A percentile compares a stretch with the other conserved stretches of the same genome.
phyloP scores from a whole-genome alignment of 768 basidiomycete species.

The Pleurotus salmoneostramineus region DNA sequence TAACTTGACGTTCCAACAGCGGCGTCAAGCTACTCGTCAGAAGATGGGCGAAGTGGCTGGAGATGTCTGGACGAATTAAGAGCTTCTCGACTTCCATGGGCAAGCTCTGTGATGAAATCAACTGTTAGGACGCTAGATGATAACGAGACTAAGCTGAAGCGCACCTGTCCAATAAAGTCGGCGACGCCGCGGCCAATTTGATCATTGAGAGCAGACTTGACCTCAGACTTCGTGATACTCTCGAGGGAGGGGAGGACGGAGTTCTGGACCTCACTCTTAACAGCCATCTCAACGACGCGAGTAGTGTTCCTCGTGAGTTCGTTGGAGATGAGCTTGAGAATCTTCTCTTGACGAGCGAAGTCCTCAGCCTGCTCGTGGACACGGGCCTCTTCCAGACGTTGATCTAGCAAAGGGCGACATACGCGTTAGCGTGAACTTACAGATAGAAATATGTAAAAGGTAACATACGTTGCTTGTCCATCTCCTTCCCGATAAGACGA shows the following conservation, averaged over 20 bases:
- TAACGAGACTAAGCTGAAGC: conserved; percentile 12
- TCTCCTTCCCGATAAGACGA: conserved; percentile 78
- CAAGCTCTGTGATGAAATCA: conserved; percentile 44
- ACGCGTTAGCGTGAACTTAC: background rate
- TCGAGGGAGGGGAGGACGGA: conserved; percentile 82
- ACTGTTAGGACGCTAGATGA: background rate
- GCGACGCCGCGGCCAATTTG: conserved; percentile 73
- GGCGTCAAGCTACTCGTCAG: conserved; percentile 72
- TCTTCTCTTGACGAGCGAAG: conserved; percentile 83
- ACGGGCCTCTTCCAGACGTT: conserved; percentile 81
- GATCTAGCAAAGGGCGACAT: conserved; percentile 41
- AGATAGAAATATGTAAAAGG: background rate
- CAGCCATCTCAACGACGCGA: conserved; percentile 84
- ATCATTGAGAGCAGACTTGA: conserved; percentile 72
- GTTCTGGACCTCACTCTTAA: conserved; percentile 80
- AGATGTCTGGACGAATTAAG: conserved; percentile 71
- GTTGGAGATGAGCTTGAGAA: conserved; percentile 82
- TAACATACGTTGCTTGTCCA: conserved; percentile 83
- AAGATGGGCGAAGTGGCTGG: conserved; percentile 71
- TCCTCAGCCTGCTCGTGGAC: conserved; percentile 76
- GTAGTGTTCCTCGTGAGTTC: conserved; percentile 87
- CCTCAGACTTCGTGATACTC: conserved; percentile 77
- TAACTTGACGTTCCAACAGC: conserved; percentile 76
- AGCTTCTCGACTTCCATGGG: conserved; percentile 79
- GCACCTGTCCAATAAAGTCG: conserved; percentile 70